Conservation (phyloP, 805 yeast species). For the Cyberlindnera veronae region DNA sequence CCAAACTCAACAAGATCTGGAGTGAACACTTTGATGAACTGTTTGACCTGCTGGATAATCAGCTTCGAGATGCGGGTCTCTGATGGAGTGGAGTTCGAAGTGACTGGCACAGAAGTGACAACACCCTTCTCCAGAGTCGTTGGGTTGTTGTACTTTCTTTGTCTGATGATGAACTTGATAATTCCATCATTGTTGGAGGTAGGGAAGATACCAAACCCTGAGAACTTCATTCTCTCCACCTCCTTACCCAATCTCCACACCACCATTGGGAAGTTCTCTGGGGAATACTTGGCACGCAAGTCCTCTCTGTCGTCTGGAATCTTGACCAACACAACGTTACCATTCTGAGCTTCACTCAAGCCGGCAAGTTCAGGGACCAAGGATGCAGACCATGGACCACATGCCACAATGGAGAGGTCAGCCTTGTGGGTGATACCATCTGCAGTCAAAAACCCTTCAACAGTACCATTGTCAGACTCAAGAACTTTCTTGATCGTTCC, state of each 20-base stretch:
- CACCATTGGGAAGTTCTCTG: conserved; percentile 32
- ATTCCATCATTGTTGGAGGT: conserved; percentile 29
- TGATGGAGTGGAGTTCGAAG: conserved; percentile 24
- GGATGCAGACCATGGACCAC: conserved; percentile 28
- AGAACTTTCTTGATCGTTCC: conserved; percentile 29
- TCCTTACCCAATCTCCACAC: conserved; percentile 34
- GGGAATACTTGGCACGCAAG: conserved; percentile 31
- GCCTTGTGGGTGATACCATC: conserved; percentile 27
- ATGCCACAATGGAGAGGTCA: conserved; percentile 18
- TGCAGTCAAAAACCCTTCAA: conserved; percentile 24
- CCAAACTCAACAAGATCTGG: conserved; percentile 22
- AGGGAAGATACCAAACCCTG: conserved; percentile 36
- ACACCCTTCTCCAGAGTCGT: conserved; percentile 19
- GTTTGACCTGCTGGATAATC: conserved; percentile 26
- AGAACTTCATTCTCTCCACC: conserved; percentile 28
- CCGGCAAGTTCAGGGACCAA: conserved; percentile 29
- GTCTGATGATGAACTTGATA: conserved; percentile 35
- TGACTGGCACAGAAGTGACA: conserved; percentile 31
- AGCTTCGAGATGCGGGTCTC: conserved; percentile 26
- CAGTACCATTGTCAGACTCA: conserved; percentile 9
- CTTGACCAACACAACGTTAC: conserved; percentile 34
- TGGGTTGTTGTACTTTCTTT: conserved; percentile 35
- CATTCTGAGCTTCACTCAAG: conserved; percentile 35
- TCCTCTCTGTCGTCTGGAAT: conserved; percentile 35
- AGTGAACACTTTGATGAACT: conserved; percentile 17